These are phyloP conservation scores for Beta macrorhiza DNA, from an alignment of 179 eudicot species.

Conservation along the genomic window DNA sequence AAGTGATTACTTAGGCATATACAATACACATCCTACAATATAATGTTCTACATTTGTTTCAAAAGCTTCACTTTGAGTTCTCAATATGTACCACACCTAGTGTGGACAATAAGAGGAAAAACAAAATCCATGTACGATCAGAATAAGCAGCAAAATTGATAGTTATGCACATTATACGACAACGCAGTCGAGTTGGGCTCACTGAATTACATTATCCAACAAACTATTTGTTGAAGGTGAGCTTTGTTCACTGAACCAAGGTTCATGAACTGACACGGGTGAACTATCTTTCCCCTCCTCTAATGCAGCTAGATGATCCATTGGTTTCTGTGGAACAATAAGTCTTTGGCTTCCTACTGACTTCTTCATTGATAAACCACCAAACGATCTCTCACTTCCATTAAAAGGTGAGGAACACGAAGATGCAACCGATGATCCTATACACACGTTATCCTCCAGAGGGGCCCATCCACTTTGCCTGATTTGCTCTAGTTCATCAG, in stretches of 20 bases:
- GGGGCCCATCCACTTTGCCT: conserved; percentile 64
- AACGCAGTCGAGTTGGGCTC: not conserved
- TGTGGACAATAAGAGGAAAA: conserved; percentile 15
- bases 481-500: conserved; percentile 74
- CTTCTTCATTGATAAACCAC: conserved; percentile 27
- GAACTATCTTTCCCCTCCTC: conserved; percentile 44
- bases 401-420: conserved; percentile 40
- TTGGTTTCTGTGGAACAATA: conserved; percentile 27
- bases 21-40: conserved; percentile 7
- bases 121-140: not conserved
- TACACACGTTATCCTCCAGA: conserved; percentile 50
- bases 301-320: conserved; percentile 29
- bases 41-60: conserved; percentile 7
- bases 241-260: conserved; percentile 49
- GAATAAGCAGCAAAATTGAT: conserved; percentile 6
- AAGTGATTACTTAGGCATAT: not conserved
- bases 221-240: conserved; percentile 52
- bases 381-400: conserved; percentile 40
- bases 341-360: conserved; percentile 33
- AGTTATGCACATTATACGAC: conserved; percentile 24
- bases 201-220: conserved; percentile 38
- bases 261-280: conserved; percentile 48
- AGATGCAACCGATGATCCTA: conserved; percentile 42
- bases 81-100: conserved; percentile 28
- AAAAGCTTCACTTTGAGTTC: conserved; percentile 16